Percentiles rank a stretch among this genome's conserved stretches.
These are phyloP conservation scores for Planoprotostelium fungivorum DNA, from an alignment of 78 protist species.

Conservation along the genomic window DNA sequence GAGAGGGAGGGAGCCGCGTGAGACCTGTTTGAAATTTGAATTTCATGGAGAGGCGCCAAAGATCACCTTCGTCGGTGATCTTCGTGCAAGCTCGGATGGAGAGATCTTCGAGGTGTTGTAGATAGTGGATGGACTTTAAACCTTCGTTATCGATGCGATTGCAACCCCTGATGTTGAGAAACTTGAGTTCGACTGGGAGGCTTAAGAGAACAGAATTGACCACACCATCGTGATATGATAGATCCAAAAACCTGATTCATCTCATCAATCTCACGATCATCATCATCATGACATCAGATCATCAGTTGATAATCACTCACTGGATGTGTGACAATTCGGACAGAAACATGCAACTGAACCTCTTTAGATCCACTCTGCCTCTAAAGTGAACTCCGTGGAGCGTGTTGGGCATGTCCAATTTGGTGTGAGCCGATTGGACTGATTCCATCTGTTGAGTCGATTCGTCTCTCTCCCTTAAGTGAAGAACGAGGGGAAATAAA, in stretches of 20 bases:
- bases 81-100: background rate
- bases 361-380: background rate
- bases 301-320: background rate
- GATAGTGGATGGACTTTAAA: background rate
- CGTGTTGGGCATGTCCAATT: background rate
- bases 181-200: background rate
- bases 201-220: background rate
- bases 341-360: background rate
- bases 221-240: background rate
- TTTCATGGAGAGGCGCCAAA: background rate
- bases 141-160: background rate
- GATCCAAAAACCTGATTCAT: background rate
- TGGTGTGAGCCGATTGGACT: background rate
- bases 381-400: background rate
- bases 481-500: background rate
- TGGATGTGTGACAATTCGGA: background rate
- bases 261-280: background rate
- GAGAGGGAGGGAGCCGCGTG: background rate
- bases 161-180: background rate
- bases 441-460: background rate
- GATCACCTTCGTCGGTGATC: background rate
- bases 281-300: background rate
- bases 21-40: background rate
- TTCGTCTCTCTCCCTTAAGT: background rate
- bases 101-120: background rate